Evolutionary conservation across 371 early-diverging fungal species (phyloP).

Genomic region (Conidiobolus incongruus): DNA sequence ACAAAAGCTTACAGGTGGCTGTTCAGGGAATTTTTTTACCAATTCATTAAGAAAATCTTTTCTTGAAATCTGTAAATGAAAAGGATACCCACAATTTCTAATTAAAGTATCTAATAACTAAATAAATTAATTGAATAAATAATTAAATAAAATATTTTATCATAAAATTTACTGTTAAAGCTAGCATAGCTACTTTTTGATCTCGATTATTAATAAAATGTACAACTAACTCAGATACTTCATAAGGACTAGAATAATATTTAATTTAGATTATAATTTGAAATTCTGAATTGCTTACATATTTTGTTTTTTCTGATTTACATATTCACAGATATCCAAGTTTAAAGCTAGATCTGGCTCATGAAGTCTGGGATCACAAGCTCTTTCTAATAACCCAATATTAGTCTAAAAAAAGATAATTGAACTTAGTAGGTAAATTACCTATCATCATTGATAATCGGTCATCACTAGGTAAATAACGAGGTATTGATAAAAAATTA

Average conservation of each 20-base stretch:
- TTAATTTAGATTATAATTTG: background rate
- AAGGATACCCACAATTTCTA: slow-evolving; percentile 91
- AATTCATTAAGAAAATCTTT: slow-evolving; percentile 90
- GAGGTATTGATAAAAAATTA: too few relatives aligned
- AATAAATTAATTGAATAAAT: background rate
- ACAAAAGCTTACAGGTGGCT: slow-evolving; percentile 26
- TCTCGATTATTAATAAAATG: slow-evolving; percentile 49
- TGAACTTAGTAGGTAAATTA: background rate
- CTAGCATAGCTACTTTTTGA: slow-evolving; percentile 37
- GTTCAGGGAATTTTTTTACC: slow-evolving; percentile 72
- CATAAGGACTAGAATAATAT: slow-evolving; percentile 39
- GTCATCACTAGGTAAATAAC: slow-evolving; percentile 2
- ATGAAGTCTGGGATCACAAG: slow-evolving; percentile 40
- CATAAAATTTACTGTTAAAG: slow-evolving; percentile 28
- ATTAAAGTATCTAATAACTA: slow-evolving; percentile 80
- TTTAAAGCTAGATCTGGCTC: slow-evolving; percentile 70
- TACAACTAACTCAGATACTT: slow-evolving; percentile 64
- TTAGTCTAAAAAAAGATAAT: background rate
- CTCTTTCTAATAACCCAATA: slow-evolving; percentile 27
- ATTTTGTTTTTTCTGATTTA: slow-evolving; percentile 69
- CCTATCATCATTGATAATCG: slow-evolving; percentile 3
- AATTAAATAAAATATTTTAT: background rate
- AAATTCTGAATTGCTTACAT: slow-evolving; percentile 20
- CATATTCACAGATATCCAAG: slow-evolving; percentile 80
- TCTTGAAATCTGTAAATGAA: slow-evolving; percentile 77